phyloP scores from a whole-genome alignment of 495 filamentous ascomycete species.

The Penicillium bialowiezense region DNA sequence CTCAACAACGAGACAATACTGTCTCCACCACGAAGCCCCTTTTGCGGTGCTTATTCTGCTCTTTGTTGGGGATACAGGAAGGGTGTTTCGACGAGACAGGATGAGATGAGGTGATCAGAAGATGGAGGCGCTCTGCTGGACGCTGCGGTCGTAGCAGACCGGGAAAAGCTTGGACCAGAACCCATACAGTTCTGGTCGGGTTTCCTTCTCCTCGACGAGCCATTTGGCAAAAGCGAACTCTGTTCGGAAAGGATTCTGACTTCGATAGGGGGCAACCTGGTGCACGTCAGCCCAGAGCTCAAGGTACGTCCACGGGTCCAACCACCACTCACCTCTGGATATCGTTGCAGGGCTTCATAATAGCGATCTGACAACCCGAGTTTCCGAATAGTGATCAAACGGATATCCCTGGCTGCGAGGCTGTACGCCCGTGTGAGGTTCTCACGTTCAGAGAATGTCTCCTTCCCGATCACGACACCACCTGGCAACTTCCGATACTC shows the following conservation, averaged over 20 bases:
- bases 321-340: conserved; percentile 27
- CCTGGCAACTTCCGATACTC: conserved; percentile 23
- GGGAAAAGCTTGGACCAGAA: conserved; percentile 40
- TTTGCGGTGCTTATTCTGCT: neutral
- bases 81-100: neutral
- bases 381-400: conserved; percentile 16
- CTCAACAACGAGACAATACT: neutral
- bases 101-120: conserved; percentile 3
- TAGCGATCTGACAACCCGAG: conserved; percentile 30
- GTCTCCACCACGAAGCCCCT: neutral
- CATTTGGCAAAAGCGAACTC: conserved; percentile 35
- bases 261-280: conserved; percentile 35
- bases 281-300: conserved; percentile 8
- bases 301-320: neutral
- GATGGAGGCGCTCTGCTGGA: conserved; percentile 28
- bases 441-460: conserved; percentile 15
- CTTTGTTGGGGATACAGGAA: neutral
- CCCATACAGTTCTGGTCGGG: conserved; percentile 19
- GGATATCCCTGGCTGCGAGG: conserved; percentile 27
- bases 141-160: conserved; percentile 33
- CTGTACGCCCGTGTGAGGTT: conserved; percentile 22
- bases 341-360: conserved; percentile 29
- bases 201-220: conserved; percentile 27
- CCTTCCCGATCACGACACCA: conserved; percentile 18
- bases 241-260: conserved; percentile 28